Evolutionary conservation across 164 flowering plant species (phyloP).

Genomic region (Tetracentron sinense): DNA sequence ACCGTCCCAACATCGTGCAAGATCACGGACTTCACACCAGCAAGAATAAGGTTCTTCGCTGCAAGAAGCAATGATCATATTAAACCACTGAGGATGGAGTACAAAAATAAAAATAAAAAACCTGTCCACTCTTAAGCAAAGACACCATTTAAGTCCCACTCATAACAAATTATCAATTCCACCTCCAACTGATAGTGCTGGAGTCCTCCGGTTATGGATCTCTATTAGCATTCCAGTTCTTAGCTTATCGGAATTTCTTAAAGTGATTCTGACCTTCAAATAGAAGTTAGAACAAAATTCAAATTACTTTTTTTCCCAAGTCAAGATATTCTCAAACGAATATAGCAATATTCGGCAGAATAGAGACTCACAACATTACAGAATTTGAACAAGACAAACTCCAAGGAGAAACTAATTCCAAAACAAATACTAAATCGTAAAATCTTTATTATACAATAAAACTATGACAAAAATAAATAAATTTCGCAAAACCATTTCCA

Average conservation of each 20-base stretch:
- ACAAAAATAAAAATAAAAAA: too few species aligned
- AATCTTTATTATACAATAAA: background rate
- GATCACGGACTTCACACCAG: slow-evolving; percentile 88
- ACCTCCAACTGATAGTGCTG: background rate
- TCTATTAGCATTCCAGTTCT: background rate
- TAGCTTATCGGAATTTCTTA: background rate
- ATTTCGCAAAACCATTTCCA: background rate
- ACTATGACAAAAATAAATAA: too few species aligned
- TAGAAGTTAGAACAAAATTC: too few species aligned
- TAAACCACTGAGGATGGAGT: background rate
- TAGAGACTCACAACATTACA: too few species aligned
- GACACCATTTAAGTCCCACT: background rate
- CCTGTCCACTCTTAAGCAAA: too few species aligned
- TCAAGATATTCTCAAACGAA: background rate
- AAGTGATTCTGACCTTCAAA: too few species aligned
- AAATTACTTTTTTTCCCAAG: too few species aligned
- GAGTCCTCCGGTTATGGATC: too few species aligned
- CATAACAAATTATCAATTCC: background rate
- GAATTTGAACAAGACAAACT: too few species aligned
- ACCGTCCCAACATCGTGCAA: slow-evolving; percentile 78
- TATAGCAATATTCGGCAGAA: too few species aligned
- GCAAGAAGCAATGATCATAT: slow-evolving; percentile 24
- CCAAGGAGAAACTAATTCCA: too few species aligned
- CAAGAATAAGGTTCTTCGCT: slow-evolving; percentile 87
- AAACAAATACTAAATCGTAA: background rate